A percentile compares a stretch with the other conserved stretches of the same genome.
phyloP scores from a whole-genome alignment of 148 eudicot species.

The Bassia scoparia region DNA sequence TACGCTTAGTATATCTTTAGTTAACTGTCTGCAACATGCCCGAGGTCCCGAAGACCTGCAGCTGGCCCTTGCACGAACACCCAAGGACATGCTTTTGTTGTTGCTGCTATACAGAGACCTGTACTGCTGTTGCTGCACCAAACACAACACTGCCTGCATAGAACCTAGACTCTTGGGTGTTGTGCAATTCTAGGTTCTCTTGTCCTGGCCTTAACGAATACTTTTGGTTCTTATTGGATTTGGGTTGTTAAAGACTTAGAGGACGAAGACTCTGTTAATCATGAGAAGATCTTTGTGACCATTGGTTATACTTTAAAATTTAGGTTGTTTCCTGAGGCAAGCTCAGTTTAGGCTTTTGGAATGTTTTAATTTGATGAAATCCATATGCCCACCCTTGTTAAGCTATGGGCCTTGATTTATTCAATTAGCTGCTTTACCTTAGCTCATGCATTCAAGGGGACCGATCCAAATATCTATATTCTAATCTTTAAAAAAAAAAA shows the following conservation, averaged over 20 bases:
- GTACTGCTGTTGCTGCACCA: too few species aligned
- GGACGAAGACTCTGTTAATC: constrained; percentile 80
- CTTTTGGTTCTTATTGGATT: constrained; percentile 77
- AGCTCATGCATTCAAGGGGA: background rate
- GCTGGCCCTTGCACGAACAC: too few species aligned
- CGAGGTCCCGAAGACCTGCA: too few species aligned
- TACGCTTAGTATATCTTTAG: too few species aligned
- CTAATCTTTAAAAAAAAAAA: background rate
- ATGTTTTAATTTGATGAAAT: background rate
- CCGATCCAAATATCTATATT: background rate
- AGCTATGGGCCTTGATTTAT: background rate
- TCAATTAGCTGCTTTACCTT: background rate
- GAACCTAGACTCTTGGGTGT: too few species aligned
- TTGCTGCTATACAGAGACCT: too few species aligned
- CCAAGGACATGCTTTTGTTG: too few species aligned
- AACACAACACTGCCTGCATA: too few species aligned
- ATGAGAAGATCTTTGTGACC: constrained; percentile 84
- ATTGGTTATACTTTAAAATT: constrained; percentile 35
- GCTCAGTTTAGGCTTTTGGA: background rate
- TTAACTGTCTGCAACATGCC: too few species aligned
- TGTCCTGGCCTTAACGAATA: constrained; percentile 65
- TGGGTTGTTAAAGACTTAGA: constrained; percentile 65
- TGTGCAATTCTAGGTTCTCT: constrained; percentile 75
- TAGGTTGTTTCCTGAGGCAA: too few species aligned
- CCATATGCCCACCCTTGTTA: background rate